Percentiles rank a stretch among this genome's conserved stretches.
Conservation (phyloP, 805 yeast genomes). For the Wickerhamomyces bovis region DNA sequence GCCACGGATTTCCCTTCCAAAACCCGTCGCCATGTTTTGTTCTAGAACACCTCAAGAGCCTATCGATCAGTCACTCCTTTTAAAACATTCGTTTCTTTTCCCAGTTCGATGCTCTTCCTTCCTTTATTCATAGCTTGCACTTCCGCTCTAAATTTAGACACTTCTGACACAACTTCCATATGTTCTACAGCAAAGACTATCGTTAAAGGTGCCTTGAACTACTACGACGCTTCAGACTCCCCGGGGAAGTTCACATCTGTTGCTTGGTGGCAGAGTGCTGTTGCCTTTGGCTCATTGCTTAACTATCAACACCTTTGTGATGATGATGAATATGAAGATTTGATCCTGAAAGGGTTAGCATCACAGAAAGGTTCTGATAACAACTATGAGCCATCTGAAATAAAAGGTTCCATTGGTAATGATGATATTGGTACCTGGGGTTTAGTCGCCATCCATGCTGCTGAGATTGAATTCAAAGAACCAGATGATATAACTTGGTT, state of each 20-base stretch:
- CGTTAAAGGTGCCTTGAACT: constrained; percentile 59
- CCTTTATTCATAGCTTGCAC: background rate
- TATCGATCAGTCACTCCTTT: background rate
- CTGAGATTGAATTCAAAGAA: constrained; percentile 49
- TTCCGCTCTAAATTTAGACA: background rate
- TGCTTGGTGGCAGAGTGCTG: constrained; percentile 91
- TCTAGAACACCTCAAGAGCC: background rate
- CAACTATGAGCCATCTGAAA: constrained; percentile 47
- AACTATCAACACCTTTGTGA: constrained; percentile 70
- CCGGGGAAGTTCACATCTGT: constrained; percentile 61
- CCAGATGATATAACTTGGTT: constrained; percentile 46
- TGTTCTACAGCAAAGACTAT: constrained; percentile 49
- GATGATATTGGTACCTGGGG: constrained; percentile 75
- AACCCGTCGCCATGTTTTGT: no score
- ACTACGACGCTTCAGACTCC: constrained; percentile 46
- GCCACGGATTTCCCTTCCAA: no score
- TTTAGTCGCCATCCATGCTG: constrained; percentile 54
- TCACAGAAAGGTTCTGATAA: constrained; percentile 38
- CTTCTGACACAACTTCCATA: background rate
- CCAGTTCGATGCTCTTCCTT: background rate
- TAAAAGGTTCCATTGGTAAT: constrained; percentile 2
- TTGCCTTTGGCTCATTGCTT: constrained; percentile 59
- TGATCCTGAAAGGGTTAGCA: constrained; percentile 48
- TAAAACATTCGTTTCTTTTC: background rate
- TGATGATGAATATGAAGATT: constrained; percentile 54